Base-by-base conservation (phyloP, 192 early-diverging fungal species). In the Globomyces pollinis-pini region DNA sequence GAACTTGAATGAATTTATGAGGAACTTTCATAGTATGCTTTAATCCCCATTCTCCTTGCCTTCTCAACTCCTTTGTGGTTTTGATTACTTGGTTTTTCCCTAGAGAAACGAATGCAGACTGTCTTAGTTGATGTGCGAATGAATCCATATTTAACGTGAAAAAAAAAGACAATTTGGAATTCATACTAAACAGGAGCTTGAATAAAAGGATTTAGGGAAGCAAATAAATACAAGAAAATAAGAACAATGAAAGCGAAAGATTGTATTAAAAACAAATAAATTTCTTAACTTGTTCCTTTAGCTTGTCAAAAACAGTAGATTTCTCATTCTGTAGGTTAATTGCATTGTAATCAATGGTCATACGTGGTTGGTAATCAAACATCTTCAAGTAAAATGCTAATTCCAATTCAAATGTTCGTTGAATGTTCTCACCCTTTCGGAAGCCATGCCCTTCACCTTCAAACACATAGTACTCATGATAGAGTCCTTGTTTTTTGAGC, bases 311-410 rank as follows among this genome's bases (percentile, higher is more conserved):
- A n/a, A n/a, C n/a, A n/a, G n/a, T n/a, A n/a, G n/a, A n/a, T n/a
- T n/a, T n/a, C n/a, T n/a, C n/a, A n/a, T n/a, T n/a, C n/a, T n/a
- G n/a, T n/a, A n/a, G n/a, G n/a, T n/a, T n/a, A n/a, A n/a, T n/a
- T n/a, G n/a, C n/a, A n/a, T n/a, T n/a, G n/a, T n/a, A n/a, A n/a
- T n/a, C n/a, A n/a, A n/a, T n/a, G n/a, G n/a, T n/a, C n/a, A n/a
- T n/a, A n/a, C n/a, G n/a, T n/a, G n/a, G n/a, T n/a, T n/a, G n/a
- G n/a, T n/a, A 87, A 0, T 75, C 83, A 38, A 87, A 81, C 18
- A 86, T 76, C 6, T 73, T 57, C 12, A 81, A 81, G 66, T 85
- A 81, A 74, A 91, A 91, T 49, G 71, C 78, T 28, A 86, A 61
- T 64, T 87, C 80, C 2, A 79, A 63, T 67, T 88, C 81, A 29